Conservation (phyloP, 768 basidiomycete species). For the Lentinula sp. region DNA sequence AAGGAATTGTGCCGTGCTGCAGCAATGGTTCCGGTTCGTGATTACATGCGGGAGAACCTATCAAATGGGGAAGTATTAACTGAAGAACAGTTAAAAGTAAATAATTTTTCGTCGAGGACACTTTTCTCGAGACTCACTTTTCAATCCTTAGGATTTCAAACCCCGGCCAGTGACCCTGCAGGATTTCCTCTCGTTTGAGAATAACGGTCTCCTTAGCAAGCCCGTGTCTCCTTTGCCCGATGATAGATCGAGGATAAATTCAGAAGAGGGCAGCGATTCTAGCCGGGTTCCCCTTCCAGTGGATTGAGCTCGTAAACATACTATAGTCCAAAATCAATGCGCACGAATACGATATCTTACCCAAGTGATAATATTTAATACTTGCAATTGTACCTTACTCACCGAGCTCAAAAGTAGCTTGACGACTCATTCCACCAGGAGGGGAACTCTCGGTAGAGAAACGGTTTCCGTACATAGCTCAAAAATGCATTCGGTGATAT, state of each 20-base stretch:
- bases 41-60: conserved; percentile 58
- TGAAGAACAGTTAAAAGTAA: conserved; percentile 24
- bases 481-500: too few species aligned
- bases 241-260: conserved; percentile 3
- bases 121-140: not conserved
- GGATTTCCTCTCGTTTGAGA: conserved; percentile 4
- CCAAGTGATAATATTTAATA: too few species aligned
- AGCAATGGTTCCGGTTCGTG: conserved; percentile 88
- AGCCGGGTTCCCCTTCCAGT: not conserved
- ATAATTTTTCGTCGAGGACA: not conserved
- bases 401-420: too few species aligned
- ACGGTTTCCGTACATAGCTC: too few species aligned
- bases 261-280: not conserved
- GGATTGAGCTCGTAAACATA: not conserved
- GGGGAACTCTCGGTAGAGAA: too few species aligned
- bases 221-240: not conserved
- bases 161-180: conserved; percentile 2
- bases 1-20: conserved; percentile 90
- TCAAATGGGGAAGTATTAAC: conserved; percentile 35
- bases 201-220: not conserved
- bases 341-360: too few species aligned
- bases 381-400: too few species aligned
- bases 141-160: not conserved
- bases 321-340: too few species aligned
- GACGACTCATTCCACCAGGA: too few species aligned